These are phyloP conservation scores for Fusarium secorum DNA, from an alignment of 2,329 filamentous ascomycete genomes.

Conservation along the genomic window DNA sequence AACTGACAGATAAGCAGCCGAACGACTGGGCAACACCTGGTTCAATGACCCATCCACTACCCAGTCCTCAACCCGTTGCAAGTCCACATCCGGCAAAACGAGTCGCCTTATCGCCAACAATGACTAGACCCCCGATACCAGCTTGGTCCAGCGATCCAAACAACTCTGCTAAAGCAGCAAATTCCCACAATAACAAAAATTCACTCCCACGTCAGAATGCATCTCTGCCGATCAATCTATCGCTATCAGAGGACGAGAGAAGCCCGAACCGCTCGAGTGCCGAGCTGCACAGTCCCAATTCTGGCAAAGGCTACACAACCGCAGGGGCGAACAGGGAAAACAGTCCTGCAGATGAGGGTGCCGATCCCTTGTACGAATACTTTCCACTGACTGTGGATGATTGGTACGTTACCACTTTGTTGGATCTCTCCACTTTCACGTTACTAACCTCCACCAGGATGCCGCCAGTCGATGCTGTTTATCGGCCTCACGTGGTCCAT, in stretches of 20 bases:
- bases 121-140: constrained; percentile 62
- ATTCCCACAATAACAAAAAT: constrained; percentile 32
- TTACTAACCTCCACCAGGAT: constrained; percentile 60
- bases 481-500: constrained; percentile 91
- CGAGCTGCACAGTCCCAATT: constrained; percentile 60
- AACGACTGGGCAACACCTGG: constrained; percentile 58
- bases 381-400: constrained; percentile 92
- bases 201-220: constrained; percentile 41
- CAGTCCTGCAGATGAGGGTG: constrained; percentile 76
- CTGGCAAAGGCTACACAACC: constrained; percentile 50
- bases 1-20: constrained; percentile 43
- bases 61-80: constrained; percentile 41
- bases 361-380: constrained; percentile 91
- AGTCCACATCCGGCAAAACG: constrained; percentile 61
- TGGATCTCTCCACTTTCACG: background rate
- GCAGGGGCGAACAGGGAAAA: constrained; percentile 54
- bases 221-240: constrained; percentile 59
- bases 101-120: constrained; percentile 60
- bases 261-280: constrained; percentile 62
- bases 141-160: constrained; percentile 54
- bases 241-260: constrained; percentile 67
- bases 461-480: constrained; percentile 88
- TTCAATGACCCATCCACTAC: constrained; percentile 44
- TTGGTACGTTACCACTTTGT: constrained; percentile 60
- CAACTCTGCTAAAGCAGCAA: constrained; percentile 29